phyloP scores from a whole-genome alignment of 202 grass and related monocot species.

The Schoenoplectus tabernaemontani region DNA sequence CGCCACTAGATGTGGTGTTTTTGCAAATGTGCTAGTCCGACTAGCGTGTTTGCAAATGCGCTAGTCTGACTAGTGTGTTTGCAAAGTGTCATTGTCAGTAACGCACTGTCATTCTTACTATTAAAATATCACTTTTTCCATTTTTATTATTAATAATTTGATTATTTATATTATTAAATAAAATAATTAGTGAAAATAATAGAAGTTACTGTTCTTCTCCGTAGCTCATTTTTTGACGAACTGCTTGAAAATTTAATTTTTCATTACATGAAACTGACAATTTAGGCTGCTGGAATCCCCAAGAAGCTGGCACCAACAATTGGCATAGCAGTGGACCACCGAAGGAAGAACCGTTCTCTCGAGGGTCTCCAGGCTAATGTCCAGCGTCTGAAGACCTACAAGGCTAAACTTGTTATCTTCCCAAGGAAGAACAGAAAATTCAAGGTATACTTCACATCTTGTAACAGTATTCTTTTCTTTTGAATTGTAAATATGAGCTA shows the following conservation, averaged over 20 bases:
- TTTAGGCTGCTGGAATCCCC: conserved; percentile 57
- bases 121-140: no score
- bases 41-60: no score
- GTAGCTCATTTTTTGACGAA: neutral
- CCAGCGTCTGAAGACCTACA: conserved; percentile 81
- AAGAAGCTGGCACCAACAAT: conserved; percentile 74
- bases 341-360: conserved; percentile 69
- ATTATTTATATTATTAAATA: no score
- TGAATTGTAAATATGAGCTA: neutral
- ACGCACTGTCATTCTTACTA: no score
- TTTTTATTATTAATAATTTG: no score
- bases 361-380: conserved; percentile 76
- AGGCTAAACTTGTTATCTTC: conserved; percentile 93
- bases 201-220: neutral
- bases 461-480: neutral
- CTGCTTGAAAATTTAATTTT: neutral
- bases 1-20: no score
- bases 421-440: conserved; percentile 70
- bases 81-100: no score
- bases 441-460: conserved; percentile 35
- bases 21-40: no score
- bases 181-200: no score
- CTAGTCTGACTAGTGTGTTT: no score
- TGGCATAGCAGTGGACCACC: conserved; percentile 77
- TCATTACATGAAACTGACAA: neutral